phyloP scores from a whole-genome alignment of 306 rosid species.

The Purshia tridentata region DNA sequence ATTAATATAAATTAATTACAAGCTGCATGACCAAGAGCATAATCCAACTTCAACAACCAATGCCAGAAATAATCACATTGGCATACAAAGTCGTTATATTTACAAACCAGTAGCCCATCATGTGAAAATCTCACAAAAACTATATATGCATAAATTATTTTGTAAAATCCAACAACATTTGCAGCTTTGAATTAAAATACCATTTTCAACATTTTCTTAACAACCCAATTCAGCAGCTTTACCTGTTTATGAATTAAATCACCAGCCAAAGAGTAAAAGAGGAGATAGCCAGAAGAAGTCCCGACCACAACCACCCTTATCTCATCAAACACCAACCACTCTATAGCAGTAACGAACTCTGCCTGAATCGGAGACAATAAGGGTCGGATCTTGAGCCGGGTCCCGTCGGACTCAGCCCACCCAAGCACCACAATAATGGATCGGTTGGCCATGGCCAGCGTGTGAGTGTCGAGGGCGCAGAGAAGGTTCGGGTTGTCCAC shows the following conservation, averaged over 20 bases:
- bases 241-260: slow-evolving; percentile 85
- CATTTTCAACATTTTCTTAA: neutral
- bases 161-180: neutral
- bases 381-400: slow-evolving; percentile 63
- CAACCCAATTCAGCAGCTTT: neutral
- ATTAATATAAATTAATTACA: slow-evolving; percentile 7
- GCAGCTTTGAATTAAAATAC: neutral
- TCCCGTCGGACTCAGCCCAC: slow-evolving; percentile 50
- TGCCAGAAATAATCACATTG: neutral
- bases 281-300: slow-evolving; percentile 72
- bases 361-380: slow-evolving; percentile 67
- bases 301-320: slow-evolving; percentile 75
- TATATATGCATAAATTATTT: neutral
- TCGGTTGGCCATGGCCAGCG: slow-evolving; percentile 72
- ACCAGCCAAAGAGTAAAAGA: slow-evolving; percentile 68
- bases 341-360: slow-evolving; percentile 70
- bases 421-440: slow-evolving; percentile 60
- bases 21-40: slow-evolving; percentile 15
- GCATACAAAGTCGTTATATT: neutral
- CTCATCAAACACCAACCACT: slow-evolving; percentile 81
- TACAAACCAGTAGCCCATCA: neutral
- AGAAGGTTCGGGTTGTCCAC: slow-evolving; percentile 65
- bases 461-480: slow-evolving; percentile 81
- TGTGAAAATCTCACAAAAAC: neutral
- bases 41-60: neutral